Conservation (phyloP, 768 basidiomycete genomes). For the Lactarius tabidus region DNA sequence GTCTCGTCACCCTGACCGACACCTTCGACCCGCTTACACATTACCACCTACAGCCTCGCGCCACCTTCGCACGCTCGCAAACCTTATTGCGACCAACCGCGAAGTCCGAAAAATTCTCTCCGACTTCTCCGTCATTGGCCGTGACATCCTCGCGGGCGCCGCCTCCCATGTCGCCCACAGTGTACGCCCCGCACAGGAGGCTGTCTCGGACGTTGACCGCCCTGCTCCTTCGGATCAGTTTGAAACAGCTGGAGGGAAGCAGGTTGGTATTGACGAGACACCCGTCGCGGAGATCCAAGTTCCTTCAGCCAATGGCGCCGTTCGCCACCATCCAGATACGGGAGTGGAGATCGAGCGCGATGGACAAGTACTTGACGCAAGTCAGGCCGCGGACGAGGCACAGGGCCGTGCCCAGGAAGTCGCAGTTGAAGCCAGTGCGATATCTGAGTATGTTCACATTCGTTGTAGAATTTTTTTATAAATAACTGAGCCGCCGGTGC, state of each 20-base stretch:
- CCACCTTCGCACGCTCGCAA: constrained; percentile 84
- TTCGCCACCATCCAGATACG: constrained; percentile 50
- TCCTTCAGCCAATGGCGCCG: constrained; percentile 41
- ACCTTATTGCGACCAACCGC: constrained; percentile 87
- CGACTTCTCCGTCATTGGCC: constrained; percentile 72
- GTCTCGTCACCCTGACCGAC: constrained; percentile 18
- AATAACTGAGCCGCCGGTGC: background rate
- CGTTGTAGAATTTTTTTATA: rapidly evolving
- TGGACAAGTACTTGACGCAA: constrained; percentile 28
- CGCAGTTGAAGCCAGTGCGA: constrained; percentile 28
- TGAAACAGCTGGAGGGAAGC: constrained; percentile 42
- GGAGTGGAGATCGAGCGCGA: constrained; percentile 35
- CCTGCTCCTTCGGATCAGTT: constrained; percentile 67
- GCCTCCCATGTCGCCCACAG: constrained; percentile 65
- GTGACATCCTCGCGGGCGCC: constrained; percentile 76
- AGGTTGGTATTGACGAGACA: constrained; percentile 43
- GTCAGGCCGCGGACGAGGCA: constrained; percentile 24
- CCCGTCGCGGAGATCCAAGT: constrained; percentile 46
- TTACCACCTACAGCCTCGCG: constrained; percentile 51
- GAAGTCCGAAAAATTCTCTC: constrained; percentile 86
- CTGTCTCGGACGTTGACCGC: constrained; percentile 62
- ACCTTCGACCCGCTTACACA: background rate
- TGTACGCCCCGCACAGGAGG: constrained; percentile 62
- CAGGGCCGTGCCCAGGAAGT: constrained; percentile 18
- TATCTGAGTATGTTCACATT: constrained; percentile 16